Evolutionary conservation across 805 yeast species (phyloP).

Genomic region (Ogataea neopini): DNA sequence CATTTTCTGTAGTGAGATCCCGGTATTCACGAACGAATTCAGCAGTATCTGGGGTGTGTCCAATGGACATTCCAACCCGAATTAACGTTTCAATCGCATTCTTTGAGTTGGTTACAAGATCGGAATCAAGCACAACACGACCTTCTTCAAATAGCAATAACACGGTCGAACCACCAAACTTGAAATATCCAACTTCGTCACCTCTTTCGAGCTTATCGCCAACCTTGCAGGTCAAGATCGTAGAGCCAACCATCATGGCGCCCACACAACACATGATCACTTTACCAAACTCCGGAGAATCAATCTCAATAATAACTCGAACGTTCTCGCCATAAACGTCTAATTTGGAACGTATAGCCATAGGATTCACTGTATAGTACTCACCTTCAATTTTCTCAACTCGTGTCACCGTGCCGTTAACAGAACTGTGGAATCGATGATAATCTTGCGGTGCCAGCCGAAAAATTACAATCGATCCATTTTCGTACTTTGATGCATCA

Average conservation of each 20-base stretch:
- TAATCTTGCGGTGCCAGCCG: slow-evolving; percentile 96
- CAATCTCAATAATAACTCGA: slow-evolving; percentile 73
- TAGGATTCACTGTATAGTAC: slow-evolving; percentile 94
- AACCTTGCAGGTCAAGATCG: slow-evolving; percentile 62
- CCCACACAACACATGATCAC: slow-evolving; percentile 84
- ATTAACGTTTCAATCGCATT: slow-evolving; percentile 79
- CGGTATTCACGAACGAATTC: slow-evolving; percentile 49
- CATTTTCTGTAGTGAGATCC: slow-evolving; percentile 47
- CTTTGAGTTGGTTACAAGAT: slow-evolving; percentile 65
- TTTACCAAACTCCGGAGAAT: slow-evolving; percentile 73
- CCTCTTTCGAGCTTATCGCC: slow-evolving; percentile 64
- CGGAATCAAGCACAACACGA: slow-evolving; percentile 65
- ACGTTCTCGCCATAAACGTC: slow-evolving; percentile 95
- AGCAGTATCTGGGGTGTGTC: slow-evolving; percentile 56
- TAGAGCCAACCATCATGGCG: slow-evolving; percentile 99
- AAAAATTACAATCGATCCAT: slow-evolving; percentile 74
- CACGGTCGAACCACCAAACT: slow-evolving; percentile 94
- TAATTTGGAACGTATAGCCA: slow-evolving; percentile 86
- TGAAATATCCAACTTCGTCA: slow-evolving; percentile 90
- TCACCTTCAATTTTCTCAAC: slow-evolving; percentile 79
- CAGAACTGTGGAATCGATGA: slow-evolving; percentile 90
- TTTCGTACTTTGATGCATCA: slow-evolving; percentile 45
- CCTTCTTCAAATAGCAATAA: slow-evolving; percentile 60
- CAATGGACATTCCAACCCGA: slow-evolving; percentile 89
- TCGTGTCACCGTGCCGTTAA: slow-evolving; percentile 68